Evolutionary conservation across 345 rosid genomes (phyloP).

Genomic region (Moricandia moricandioides): DNA sequence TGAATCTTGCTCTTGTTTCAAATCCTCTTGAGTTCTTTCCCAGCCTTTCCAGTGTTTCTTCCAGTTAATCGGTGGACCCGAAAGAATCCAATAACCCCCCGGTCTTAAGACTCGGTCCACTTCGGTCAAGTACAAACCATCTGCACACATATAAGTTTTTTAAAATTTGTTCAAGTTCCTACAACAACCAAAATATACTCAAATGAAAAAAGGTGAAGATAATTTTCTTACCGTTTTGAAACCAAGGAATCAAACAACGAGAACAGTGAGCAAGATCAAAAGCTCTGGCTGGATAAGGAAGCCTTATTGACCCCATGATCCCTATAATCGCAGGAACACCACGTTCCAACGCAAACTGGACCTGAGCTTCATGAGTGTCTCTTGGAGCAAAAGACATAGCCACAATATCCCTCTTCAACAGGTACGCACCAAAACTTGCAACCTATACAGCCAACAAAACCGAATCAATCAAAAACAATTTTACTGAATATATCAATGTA

Average conservation of each 20-base stretch:
- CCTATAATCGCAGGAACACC: slow-evolving; percentile 97
- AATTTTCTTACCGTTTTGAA: slow-evolving; percentile 44
- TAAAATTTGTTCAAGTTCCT: neutral
- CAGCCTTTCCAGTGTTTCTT: slow-evolving; percentile 90
- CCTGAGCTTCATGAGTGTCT: slow-evolving; percentile 98
- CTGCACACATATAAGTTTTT: slow-evolving; percentile 32
- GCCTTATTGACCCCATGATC: slow-evolving; percentile 76
- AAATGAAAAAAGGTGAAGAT: neutral
- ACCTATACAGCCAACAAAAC: slow-evolving; percentile 44
- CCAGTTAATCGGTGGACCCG: slow-evolving; percentile 95
- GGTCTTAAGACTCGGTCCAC: slow-evolving; percentile 92
- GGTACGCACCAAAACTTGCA: slow-evolving; percentile 96
- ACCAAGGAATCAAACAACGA: slow-evolving; percentile 96
- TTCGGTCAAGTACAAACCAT: slow-evolving; percentile 77
- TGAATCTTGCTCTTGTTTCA: slow-evolving; percentile 79
- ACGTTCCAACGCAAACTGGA: slow-evolving; percentile 93
- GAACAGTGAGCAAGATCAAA: slow-evolving; percentile 98
- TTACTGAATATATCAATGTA: neutral
- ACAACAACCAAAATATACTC: neutral
- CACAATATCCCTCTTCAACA: slow-evolving; percentile 71
- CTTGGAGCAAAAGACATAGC: slow-evolving; percentile 94
- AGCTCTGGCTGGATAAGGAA: slow-evolving; percentile 93
- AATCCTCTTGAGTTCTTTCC: slow-evolving; percentile 79
- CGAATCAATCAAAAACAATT: neutral
- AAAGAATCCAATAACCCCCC: slow-evolving; percentile 94